phyloP scores from a whole-genome alignment of 257 asterid species.

The Parsonsia alboflavescens region DNA sequence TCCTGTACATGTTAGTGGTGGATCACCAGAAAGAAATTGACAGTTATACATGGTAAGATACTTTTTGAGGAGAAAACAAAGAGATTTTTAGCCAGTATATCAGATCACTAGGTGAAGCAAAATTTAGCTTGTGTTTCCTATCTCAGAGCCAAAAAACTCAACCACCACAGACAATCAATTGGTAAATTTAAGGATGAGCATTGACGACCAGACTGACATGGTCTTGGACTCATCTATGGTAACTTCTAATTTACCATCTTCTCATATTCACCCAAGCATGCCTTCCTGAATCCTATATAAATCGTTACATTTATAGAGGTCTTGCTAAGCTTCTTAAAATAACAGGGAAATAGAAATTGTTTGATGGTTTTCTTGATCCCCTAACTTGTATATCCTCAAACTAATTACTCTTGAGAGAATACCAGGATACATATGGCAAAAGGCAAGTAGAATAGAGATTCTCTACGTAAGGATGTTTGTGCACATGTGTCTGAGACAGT shows the following conservation, averaged over 20 bases:
- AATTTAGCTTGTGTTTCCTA: neutral
- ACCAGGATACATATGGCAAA: neutral
- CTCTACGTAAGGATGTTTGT: neutral
- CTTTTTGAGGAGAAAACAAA: neutral
- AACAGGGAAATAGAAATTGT: too few species aligned
- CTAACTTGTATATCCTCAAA: neutral
- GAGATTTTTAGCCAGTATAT: neutral
- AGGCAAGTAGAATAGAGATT: neutral
- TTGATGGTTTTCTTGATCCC: neutral
- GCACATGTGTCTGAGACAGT: neutral
- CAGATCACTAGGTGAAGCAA: neutral
- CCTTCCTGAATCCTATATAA: neutral
- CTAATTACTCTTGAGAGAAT: neutral
- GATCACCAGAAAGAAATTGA: neutral
- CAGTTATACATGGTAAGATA: too few species aligned
- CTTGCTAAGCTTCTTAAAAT: neutral
- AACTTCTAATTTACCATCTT: neutral
- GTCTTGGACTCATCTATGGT: neutral
- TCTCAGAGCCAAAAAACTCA: neutral
- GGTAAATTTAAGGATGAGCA: neutral
- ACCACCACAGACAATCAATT: neutral
- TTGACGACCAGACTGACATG: neutral
- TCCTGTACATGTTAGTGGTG: constrained; percentile 43
- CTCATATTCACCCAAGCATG: neutral
- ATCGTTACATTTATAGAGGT: neutral